Conservation (phyloP, 371 early-diverging fungal genomes). For the Saksenaea vasiformis region DNA sequence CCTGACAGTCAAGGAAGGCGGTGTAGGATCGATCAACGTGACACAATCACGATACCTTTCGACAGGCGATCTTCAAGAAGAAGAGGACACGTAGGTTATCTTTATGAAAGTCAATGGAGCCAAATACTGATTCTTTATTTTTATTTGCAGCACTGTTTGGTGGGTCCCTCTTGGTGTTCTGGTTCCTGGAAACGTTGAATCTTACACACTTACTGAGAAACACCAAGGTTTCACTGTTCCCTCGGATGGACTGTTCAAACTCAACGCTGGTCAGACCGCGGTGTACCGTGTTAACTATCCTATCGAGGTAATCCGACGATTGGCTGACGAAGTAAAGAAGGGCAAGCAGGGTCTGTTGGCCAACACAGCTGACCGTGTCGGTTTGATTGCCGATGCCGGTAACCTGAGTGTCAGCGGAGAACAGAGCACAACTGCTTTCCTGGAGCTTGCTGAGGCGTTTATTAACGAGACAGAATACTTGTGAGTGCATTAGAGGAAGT, state of each 20-base stretch:
- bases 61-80: constrained; percentile 68
- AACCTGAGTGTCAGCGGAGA: constrained; percentile 61
- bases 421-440: constrained; percentile 53
- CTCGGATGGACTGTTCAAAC: constrained; percentile 49
- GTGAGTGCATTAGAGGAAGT: constrained; percentile 19
- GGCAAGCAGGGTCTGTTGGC: constrained; percentile 49
- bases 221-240: constrained; percentile 45
- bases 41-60: constrained; percentile 77
- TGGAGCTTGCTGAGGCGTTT: constrained; percentile 55
- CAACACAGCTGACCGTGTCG: constrained; percentile 66
- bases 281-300: constrained; percentile 79
- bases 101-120: constrained; percentile 41
- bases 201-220: constrained; percentile 48
- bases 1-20: constrained; percentile 59
- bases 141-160: constrained; percentile 41
- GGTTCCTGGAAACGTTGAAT: constrained; percentile 29
- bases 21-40: constrained; percentile 52
- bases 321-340: constrained; percentile 60
- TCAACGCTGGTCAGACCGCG: constrained; percentile 57
- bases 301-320: constrained; percentile 47
- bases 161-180: constrained; percentile 64
- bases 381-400: constrained; percentile 69
- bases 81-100: constrained; percentile 52
- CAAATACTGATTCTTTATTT: constrained; percentile 17
- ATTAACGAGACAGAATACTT: constrained; percentile 52